Evolutionary conservation across 2,329 filamentous ascomycete species (phyloP).

Genomic region (Aotearoamyces nothofagi): DNA sequence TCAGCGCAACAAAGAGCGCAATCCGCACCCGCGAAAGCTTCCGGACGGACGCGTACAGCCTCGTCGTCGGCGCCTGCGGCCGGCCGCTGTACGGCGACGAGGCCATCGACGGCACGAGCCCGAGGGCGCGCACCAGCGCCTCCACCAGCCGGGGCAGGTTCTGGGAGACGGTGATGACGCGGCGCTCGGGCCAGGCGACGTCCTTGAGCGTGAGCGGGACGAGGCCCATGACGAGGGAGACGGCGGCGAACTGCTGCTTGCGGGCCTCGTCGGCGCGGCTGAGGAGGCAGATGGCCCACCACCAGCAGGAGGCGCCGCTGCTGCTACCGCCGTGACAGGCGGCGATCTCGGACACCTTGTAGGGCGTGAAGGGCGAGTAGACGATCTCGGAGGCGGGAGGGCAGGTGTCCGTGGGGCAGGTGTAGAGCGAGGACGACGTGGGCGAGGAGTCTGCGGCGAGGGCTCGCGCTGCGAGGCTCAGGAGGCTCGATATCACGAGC

Average conservation of each 20-base stretch:
- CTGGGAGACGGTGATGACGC: conserved; percentile 12
- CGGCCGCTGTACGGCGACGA: not conserved
- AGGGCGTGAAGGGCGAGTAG: too few relatives aligned
- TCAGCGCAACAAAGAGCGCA: not conserved
- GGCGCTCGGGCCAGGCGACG: conserved; percentile 18
- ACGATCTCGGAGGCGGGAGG: too few relatives aligned
- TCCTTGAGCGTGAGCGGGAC: conserved; percentile 19
- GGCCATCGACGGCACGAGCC: conserved; percentile 1
- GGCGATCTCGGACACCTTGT: too few relatives aligned
- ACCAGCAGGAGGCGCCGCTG: conserved; percentile 19
- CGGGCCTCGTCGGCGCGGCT: conserved; percentile 14
- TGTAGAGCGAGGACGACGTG: too few relatives aligned
- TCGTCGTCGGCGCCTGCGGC: not conserved
- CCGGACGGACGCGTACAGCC: not conserved
- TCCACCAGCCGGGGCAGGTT: conserved; percentile 9
- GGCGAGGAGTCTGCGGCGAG: too few relatives aligned
- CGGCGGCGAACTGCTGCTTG: conserved; percentile 20
- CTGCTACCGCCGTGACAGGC: too few relatives aligned
- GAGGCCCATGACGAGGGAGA: conserved; percentile 19
- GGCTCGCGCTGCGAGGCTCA: too few relatives aligned
- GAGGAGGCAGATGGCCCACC: conserved; percentile 16
- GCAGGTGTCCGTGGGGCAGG: too few relatives aligned
- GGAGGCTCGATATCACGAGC: too few relatives aligned
- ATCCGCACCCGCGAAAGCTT: not conserved
- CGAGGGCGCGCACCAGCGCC: conserved; percentile 13